Percentiles rank a stretch among this genome's conserved stretches.
phyloP scores from a whole-genome alignment of 2,329 filamentous ascomycete genomes.

The Beauveria rudraprayagi region DNA sequence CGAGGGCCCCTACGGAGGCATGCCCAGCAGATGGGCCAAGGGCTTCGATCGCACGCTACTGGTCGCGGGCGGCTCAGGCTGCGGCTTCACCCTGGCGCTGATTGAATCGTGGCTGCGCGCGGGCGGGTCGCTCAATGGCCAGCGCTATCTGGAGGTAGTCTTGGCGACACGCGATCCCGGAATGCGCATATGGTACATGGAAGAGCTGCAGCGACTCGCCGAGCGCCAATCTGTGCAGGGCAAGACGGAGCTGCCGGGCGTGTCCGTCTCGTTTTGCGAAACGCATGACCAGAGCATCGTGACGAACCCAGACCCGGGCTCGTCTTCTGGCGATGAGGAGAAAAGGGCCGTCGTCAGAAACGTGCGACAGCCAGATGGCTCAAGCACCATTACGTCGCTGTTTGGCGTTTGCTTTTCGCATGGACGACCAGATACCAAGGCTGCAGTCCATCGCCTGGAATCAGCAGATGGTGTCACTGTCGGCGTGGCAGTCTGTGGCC shows the following conservation, averaged over 20 bases:
- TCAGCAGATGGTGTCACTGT: constrained; percentile 11
- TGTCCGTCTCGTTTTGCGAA: constrained; percentile 12
- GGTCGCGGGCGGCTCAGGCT: constrained; percentile 48
- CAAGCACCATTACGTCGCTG: background rate
- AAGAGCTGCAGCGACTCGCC: constrained; percentile 13
- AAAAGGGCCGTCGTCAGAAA: background rate
- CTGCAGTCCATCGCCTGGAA: constrained; percentile 1
- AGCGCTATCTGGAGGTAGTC: constrained; percentile 15
- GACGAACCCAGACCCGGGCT: background rate
- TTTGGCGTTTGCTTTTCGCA: constrained; percentile 11
- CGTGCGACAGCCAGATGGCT: background rate
- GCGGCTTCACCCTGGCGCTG: constrained; percentile 42
- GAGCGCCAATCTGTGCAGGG: constrained; percentile 1
- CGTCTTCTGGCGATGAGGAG: background rate
- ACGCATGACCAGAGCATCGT: background rate
- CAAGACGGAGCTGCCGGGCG: constrained; percentile 4
- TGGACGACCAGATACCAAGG: constrained; percentile 15
- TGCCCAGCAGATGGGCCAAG: constrained; percentile 28
- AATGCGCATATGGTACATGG: constrained; percentile 22
- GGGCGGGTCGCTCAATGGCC: background rate
- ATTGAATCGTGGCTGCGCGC: constrained; percentile 28
- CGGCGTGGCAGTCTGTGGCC: constrained; percentile 19
- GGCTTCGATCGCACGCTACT: constrained; percentile 37
- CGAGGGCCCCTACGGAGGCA: constrained; percentile 52
- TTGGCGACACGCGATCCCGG: constrained; percentile 22